These are phyloP conservation scores for Podaxis mareebaensis DNA, from an alignment of 768 basidiomycete species.

Conservation along the genomic window DNA sequence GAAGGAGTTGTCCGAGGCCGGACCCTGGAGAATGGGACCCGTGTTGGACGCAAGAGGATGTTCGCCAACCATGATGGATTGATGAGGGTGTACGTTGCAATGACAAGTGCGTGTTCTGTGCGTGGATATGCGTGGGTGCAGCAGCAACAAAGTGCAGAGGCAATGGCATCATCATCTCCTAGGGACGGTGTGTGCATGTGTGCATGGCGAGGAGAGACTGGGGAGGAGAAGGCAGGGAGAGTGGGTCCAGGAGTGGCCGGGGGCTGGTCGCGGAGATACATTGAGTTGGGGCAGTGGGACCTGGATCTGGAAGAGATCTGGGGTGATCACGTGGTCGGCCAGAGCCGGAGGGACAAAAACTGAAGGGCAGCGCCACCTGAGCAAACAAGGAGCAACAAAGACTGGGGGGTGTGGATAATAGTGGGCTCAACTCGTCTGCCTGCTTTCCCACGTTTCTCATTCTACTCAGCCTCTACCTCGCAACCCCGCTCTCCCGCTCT, in stretches of 20 bases:
- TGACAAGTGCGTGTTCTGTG: background rate
- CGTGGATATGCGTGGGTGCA: background rate
- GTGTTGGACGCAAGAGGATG: background rate
- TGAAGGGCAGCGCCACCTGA: background rate
- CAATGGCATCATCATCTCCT: background rate
- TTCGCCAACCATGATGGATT: background rate
- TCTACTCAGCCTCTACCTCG: conserved; percentile 23
- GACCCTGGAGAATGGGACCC: conserved; percentile 1
- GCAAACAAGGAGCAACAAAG: conserved; percentile 27
- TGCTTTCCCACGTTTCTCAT: conserved; percentile 21
- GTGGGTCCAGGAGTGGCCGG: conserved; percentile 9
- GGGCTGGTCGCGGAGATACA: background rate
- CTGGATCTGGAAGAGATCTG: conserved; percentile 3
- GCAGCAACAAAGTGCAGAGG: background rate
- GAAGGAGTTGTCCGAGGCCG: conserved; percentile 1
- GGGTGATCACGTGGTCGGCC: conserved; percentile 10
- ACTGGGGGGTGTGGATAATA: conserved; percentile 9
- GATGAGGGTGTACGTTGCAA: background rate
- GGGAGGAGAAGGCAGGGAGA: background rate
- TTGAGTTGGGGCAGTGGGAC: background rate
- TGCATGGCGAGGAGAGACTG: background rate
- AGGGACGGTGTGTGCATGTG: background rate
- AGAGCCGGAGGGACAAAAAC: conserved; percentile 21
- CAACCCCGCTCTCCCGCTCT: conserved; percentile 22
- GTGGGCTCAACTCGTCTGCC: conserved; percentile 1